These are phyloP conservation scores for Myriosclerotinia curreyana DNA, from an alignment of 2,329 filamentous ascomycete species.

Conservation along the genomic window DNA sequence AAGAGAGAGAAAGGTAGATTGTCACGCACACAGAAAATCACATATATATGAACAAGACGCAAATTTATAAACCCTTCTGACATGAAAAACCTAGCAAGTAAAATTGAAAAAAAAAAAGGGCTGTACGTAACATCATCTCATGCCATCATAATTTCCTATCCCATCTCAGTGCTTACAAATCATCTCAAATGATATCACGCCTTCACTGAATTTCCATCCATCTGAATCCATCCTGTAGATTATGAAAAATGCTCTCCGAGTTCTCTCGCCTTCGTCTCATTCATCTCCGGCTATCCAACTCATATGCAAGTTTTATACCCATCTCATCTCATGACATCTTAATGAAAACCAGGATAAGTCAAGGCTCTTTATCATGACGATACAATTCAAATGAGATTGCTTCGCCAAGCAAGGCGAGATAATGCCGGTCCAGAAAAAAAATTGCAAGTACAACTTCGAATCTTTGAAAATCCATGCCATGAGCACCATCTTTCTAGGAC, in stretches of 20 bases:
- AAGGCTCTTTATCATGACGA: slow-evolving; percentile 1
- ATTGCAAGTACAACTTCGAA: slow-evolving; percentile 13
- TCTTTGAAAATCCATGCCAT: slow-evolving; percentile 1
- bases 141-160: slow-evolving; percentile 18
- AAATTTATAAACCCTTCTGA: too few species aligned
- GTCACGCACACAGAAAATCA: too few species aligned
- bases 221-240: slow-evolving; percentile 4
- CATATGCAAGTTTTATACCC: slow-evolving; percentile 10
- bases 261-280: not conserved
- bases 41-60: too few species aligned
- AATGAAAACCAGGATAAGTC: not conserved
- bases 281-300: slow-evolving; percentile 13
- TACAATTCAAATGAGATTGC: slow-evolving; percentile 6
- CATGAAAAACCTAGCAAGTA: not conserved
- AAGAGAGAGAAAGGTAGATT: too few species aligned
- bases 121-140: slow-evolving; percentile 16
- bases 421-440: slow-evolving; percentile 11
- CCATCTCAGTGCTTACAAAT: slow-evolving; percentile 14
- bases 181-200: slow-evolving; percentile 12
- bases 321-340: not conserved
- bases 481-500: slow-evolving; percentile 4
- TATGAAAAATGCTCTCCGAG: slow-evolving; percentile 16
- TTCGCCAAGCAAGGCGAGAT: not conserved
- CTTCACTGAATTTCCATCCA: not conserved
- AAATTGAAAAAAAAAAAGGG: slow-evolving; percentile 11